Evolutionary conservation across 805 yeast species (phyloP), one percentile per base, ranked within the genome.

Genomic region (Naumovozyma dairenensis): DNA sequence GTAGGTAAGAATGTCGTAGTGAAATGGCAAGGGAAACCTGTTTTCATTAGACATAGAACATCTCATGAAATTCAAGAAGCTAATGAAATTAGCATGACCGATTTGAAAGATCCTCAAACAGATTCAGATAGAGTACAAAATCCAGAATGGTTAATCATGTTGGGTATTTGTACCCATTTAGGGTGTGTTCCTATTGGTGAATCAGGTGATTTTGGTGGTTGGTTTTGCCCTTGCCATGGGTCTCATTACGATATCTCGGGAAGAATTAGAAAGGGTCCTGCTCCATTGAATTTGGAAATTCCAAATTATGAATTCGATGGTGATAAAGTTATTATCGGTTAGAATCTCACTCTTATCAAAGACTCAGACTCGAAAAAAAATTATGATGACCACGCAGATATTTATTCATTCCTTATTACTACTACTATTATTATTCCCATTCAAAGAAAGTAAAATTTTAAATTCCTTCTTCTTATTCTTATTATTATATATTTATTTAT

Each of bases 201-300:
- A 71, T 80, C 96, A 49, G 99, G 99, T 69, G 99, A 92, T 67
- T 92, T 75, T 55, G 97, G 96, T 63, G 99, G 99, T 63, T 92
- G 99, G 99, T 92, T 92, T 89, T 92, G 98, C 69, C 98, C 99
- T 48, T 92, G 98, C 73, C 99, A 93, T 74, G 99, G 98, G 76
- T 89, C 97, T 60, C 98, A 93, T 67, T 92, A 92, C 69, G 98
- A 92, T 70, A 93, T 93, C 69, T 87, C 96, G 45, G 99, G 99
- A 66, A 89, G 99, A 80, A 89, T 92, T 63, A 85, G 99, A 79
- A 89, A 77, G 72, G 99, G 99, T 53, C 99, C 99, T 53, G 99
- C 99, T 61, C 99, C 99, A 59, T 76, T 85, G 66, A 92, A 92
- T 74, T 77, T 92, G 71, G 98, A 92, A 72, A 73, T 92, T 55